A percentile compares a stretch with the other conserved stretches of the same genome.
phyloP scores from a whole-genome alignment of 169 alveolate species.

The Neospora caninum region DNA sequence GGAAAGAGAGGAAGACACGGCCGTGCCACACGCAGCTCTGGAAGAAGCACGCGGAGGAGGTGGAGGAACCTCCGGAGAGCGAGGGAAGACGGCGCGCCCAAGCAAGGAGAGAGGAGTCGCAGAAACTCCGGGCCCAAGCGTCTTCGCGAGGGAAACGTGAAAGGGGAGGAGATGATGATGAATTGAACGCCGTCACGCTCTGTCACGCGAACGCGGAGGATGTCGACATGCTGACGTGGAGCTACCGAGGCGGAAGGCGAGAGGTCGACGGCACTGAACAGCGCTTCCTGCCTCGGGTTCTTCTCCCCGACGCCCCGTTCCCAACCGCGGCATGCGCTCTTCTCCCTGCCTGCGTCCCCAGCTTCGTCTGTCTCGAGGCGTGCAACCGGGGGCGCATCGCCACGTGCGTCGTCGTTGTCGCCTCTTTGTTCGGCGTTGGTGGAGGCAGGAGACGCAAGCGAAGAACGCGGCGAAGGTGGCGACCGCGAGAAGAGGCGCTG shows the following conservation, averaged over 20 bases:
- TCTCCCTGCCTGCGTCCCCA: too few relatives aligned
- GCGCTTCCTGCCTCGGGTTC: too few relatives aligned
- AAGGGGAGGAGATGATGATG: neutral
- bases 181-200: constrained; percentile 19
- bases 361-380: too few relatives aligned
- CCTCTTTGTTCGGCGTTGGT: too few relatives aligned
- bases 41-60: neutral
- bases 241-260: too few relatives aligned
- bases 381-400: too few relatives aligned
- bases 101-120: neutral
- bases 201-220: constrained; percentile 6
- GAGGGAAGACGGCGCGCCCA: neutral
- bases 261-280: too few relatives aligned
- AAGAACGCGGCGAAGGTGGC: neutral
- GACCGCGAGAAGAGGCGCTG: neutral
- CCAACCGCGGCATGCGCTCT: too few relatives aligned
- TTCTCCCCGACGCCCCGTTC: too few relatives aligned
- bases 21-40: neutral
- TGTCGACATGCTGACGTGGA: neutral
- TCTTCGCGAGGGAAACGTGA: neutral
- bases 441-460: neutral
- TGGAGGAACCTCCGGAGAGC: neutral
- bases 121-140: neutral
- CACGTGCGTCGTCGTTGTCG: too few relatives aligned
- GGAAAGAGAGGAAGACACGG: neutral